Base-by-base conservation (phyloP, 139 green algal genomes). In the Zygnema circumcarinatum region DNA sequence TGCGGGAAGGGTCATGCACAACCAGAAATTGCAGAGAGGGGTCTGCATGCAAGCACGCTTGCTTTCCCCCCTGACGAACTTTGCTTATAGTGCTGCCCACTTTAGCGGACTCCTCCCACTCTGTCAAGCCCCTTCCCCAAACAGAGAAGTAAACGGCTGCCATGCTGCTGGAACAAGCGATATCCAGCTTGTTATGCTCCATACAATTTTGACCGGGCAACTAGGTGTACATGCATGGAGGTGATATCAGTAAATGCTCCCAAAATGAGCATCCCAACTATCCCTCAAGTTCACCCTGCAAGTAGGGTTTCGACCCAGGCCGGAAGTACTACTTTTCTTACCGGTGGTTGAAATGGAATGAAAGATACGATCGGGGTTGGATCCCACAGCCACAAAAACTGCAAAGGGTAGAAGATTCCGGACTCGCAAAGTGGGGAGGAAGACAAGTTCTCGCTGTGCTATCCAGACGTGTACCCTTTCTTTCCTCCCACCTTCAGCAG, bases 1-100 rank as follows among this genome's bases (percentile, higher is more conserved):
- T 39, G 11, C 16, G 69, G 11, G 11, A 41, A 41, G 69, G 69
- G 69, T 78, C 69, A 16, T 78, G 36, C 3, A 78, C 3, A 39
- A 78, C 7, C 7, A 78, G 69, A 41, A 52, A 78, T 20, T 3
- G 16, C 16, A 78, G 16, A 41, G 69, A 39, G 7, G 69, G 69
- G 69, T 78, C 69, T 16, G 69, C 69, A 78, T 78, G 69, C 69
- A 78, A n/a, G 16, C 69, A 78, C 16, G 69, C 16, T 39, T 7
- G 11, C 11, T 41, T 39, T 22, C 69, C 69, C 3, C 69, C 69
- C 35, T 41, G 7, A 25, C 7, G 69, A 25, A 41, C 69, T 41
- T n/a, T 25, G 11, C 35, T 16, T 25, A 52, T 25, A 25, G 35
- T 78, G 11, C 11, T 16, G 7, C 69, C 69, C 69, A 39, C 3